Evolutionary conservation across 257 asterid genomes (phyloP).

Genomic region (Gardenia jasminoides): DNA sequence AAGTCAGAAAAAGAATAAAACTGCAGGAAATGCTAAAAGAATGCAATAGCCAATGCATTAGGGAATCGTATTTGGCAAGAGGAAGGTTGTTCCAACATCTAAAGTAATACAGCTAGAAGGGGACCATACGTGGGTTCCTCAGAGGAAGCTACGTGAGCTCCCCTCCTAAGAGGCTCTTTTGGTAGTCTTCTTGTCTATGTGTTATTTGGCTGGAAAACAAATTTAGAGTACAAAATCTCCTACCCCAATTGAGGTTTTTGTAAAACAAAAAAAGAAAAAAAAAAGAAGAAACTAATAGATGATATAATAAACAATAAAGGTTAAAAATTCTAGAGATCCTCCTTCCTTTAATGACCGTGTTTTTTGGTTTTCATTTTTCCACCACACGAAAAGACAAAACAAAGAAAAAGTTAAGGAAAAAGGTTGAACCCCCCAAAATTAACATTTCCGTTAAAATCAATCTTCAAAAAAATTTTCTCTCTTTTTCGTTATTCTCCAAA

Average conservation of each 20-base stretch:
- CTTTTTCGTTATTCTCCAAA: background rate
- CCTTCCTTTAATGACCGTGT: constrained; percentile 46
- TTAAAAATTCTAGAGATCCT: constrained; percentile 47
- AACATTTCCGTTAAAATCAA: constrained; percentile 7
- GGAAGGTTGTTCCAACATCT: constrained; percentile 13
- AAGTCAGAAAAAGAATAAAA: no score
- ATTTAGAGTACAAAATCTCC: background rate
- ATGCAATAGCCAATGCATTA: no score
- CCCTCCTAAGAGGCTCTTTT: constrained; percentile 9
- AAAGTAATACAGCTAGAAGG: constrained; percentile 22
- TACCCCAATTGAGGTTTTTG: no score
- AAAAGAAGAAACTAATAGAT: no score
- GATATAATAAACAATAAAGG: background rate
- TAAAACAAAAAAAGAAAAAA: background rate
- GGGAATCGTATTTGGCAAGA: background rate
- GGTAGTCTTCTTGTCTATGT: background rate
- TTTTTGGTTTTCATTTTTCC: constrained; percentile 34
- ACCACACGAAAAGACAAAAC: constrained; percentile 30
- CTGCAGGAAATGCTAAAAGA: no score
- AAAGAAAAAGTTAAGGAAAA: constrained; percentile 15
- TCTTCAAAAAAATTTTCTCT: constrained; percentile 4
- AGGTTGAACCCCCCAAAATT: background rate
- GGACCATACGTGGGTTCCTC: constrained; percentile 31
- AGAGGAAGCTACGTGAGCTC: constrained; percentile 39
- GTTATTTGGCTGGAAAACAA: background rate